A percentile compares a stretch with the other conserved stretches of the same genome.
Conservation (phyloP, 2,329 filamentous ascomycete species). For the Leptoxyphium fumago region DNA sequence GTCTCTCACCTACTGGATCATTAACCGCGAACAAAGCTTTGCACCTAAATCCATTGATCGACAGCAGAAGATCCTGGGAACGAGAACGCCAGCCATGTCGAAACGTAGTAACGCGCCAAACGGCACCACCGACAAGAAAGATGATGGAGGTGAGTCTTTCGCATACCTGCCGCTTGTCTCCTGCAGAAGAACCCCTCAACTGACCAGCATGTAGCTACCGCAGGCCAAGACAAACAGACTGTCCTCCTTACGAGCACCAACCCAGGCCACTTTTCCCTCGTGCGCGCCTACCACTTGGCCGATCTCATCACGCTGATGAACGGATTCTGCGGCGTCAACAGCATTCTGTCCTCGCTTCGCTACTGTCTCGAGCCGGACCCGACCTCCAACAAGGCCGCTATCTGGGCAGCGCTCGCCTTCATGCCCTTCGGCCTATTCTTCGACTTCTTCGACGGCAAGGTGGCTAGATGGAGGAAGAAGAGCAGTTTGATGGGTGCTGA, state of each 20-base stretch:
- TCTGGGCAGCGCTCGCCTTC: constrained; percentile 73
- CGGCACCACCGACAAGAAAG: constrained; percentile 31
- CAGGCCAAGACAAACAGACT: constrained; percentile 62
- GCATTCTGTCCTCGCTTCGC: constrained; percentile 84
- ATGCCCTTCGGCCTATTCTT: constrained; percentile 93
- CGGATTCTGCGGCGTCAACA: constrained; percentile 83
- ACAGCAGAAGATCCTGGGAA: no score
- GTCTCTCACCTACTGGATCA: no score
- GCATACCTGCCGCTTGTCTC: no score
- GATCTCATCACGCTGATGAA: constrained; percentile 75
- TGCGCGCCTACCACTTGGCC: constrained; percentile 55
- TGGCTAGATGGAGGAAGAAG: constrained; percentile 93
- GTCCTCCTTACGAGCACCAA: constrained; percentile 50
- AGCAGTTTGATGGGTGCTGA: constrained; percentile 97
- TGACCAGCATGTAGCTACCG: constrained; percentile 6
- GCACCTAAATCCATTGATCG: no score
- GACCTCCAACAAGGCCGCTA: constrained; percentile 47
- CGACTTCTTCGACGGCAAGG: constrained; percentile 94
- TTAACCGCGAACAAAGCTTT: no score
- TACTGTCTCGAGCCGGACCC: constrained; percentile 61
- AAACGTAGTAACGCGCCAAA: constrained; percentile 43
- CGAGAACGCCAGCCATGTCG: constrained; percentile 36
- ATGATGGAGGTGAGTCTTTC: constrained; percentile 10
- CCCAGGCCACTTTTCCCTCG: constrained; percentile 53
- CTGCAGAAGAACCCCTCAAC: neutral